Base-by-base conservation (phyloP, 192 early-diverging fungal genomes). In the Backusella morwellensis region DNA sequence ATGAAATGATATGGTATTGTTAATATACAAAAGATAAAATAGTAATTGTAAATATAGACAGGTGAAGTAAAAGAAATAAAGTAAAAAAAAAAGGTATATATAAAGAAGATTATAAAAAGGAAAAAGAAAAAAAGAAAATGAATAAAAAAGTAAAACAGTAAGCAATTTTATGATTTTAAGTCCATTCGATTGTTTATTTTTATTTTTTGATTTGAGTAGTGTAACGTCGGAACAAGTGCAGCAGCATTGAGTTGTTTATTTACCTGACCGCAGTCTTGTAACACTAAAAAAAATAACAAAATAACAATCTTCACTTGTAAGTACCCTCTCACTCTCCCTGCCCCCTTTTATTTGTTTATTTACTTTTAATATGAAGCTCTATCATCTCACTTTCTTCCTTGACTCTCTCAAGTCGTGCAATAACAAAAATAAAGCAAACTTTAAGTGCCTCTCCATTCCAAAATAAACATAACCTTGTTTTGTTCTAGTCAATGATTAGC, bases 101-200 rank as follows among this genome's bases (percentile, higher is more conserved):
- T 59, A 38, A 40, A 38, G 36, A 40, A n/a, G 36, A 23, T 21
- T 38, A 23, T 35, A 21, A 69, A 69, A 69, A 69, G 35, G 15
- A 41, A 68, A 41, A 38, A 36, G 12, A 4, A 35, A 69, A 69
- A 12, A 38, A 41, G 36, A 40, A 21, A 68, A 21, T n/a, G 7
- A 68, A 68, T 36, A 68, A 34, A 67, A 67, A 67, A 67, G 66
- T 35, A 67, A 67, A 67, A 67, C 66, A 70, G 14, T 6, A 41
- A 23, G 21, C 35, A 38, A 41, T 38, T 70, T 70, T 23, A 50
- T 50, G 47, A 50, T 50, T 70, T 36, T 36, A 38, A 69, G 6
- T 21, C 35, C 8, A 59, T 59, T 59, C 23, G 23, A 26, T 59
- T 59, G 56, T 59, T 59, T 59, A 29, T 59, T 59, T 59, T 32